Conservation (phyloP, 179 eudicot genomes). For the Actinidia chinensis region DNA sequence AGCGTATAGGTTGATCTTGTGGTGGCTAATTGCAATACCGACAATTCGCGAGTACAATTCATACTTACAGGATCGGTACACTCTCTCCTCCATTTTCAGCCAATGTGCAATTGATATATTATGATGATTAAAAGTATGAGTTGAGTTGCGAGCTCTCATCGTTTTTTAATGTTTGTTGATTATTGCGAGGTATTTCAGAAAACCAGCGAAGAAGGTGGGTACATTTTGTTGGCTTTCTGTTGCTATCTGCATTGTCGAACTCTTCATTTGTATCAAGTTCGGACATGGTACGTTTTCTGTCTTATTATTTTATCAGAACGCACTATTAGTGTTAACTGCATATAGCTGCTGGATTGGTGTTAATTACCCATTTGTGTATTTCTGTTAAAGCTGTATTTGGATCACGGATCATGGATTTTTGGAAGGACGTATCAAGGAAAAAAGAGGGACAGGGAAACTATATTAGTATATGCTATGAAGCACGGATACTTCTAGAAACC, state of each 20-base stretch:
- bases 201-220: conserved; percentile 85
- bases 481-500: too few species aligned
- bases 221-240: conserved; percentile 95
- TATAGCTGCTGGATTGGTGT: background rate
- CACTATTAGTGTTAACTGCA: background rate
- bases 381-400: too few species aligned
- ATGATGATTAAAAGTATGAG: background rate
- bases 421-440: too few species aligned
- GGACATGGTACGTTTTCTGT: conserved; percentile 67
- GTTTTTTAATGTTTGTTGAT: background rate
- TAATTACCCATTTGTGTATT: background rate
- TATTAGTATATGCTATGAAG: too few species aligned
- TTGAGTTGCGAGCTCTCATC: background rate
- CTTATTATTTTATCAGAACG: background rate
- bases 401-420: too few species aligned
- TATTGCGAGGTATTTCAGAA: conserved; percentile 37
- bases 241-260: conserved; percentile 92
- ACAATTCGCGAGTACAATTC: conserved; percentile 97
- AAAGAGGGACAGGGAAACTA: too few species aligned
- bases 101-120: background rate
- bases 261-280: conserved; percentile 90
- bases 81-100: background rate
- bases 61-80: conserved; percentile 87
- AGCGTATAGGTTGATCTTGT: conserved; percentile 72
- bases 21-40: conserved; percentile 99